Percentiles rank a stretch among this genome's conserved stretches.
Conservation (phyloP, 805 yeast species). For the Myxozyma kluyveri region DNA sequence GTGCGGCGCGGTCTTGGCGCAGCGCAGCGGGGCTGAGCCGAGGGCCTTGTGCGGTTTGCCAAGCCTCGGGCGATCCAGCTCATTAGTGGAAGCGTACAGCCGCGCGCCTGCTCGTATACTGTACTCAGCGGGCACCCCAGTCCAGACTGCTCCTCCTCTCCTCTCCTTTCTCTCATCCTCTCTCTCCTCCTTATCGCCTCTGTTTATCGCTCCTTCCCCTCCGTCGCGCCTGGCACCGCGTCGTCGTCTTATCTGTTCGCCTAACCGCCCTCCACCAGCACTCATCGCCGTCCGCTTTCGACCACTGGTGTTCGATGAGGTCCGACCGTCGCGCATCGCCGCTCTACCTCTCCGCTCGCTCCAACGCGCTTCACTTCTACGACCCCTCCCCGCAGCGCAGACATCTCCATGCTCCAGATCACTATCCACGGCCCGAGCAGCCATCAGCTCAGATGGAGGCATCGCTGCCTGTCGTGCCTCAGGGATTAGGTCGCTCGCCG, state of each 20-base stretch:
- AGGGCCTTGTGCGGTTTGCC: neutral
- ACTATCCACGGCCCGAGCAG: slow-evolving; percentile 16
- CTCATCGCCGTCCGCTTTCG: neutral
- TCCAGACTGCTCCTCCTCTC: neutral
- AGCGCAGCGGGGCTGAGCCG: neutral
- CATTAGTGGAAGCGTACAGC: no score
- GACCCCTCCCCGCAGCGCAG: slow-evolving; percentile 28
- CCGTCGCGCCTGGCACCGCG: neutral
- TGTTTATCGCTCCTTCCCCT: neutral
- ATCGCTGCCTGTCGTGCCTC: neutral
- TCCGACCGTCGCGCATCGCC: slow-evolving; percentile 27
- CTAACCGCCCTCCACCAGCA: neutral
- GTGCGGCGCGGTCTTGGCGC: neutral
- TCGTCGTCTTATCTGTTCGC: neutral
- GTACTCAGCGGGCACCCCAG: neutral
- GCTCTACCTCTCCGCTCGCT: slow-evolving; percentile 31
- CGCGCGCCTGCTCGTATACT: no score
- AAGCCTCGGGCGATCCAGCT: slow-evolving; percentile 4
- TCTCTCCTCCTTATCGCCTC: neutral
- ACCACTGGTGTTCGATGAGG: slow-evolving; percentile 6
- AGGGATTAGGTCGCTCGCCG: no score
- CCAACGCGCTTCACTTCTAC: slow-evolving; percentile 31
- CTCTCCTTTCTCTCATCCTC: slow-evolving; percentile 1
- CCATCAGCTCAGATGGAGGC: neutral
- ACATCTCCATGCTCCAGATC: slow-evolving; percentile 19